phyloP scores from a whole-genome alignment of 306 rosid species.

The Arachis hypogaea region DNA sequence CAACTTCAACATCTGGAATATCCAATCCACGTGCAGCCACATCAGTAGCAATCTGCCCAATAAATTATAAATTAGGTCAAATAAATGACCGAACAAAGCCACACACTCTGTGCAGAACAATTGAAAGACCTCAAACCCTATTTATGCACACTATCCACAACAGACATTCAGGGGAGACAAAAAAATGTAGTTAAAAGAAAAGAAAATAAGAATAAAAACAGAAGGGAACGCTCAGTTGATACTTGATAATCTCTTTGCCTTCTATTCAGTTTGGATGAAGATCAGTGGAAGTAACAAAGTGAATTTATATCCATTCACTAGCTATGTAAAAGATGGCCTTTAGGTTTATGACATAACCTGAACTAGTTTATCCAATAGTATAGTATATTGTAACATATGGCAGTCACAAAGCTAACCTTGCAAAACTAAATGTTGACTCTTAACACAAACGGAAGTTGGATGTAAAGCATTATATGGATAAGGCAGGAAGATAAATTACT shows the following conservation, averaged over 20 bases:
- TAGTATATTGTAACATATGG: background rate
- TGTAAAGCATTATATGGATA: constrained; percentile 5
- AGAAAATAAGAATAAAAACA: background rate
- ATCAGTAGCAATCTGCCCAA: constrained; percentile 86
- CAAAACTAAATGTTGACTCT: background rate
- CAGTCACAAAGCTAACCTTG: background rate
- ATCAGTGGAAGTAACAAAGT: background rate
- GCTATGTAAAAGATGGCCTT: constrained; percentile 1
- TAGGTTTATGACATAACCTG: background rate
- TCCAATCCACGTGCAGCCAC: constrained; percentile 99
- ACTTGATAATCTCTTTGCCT: background rate
- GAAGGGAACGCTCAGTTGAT: too few relatives aligned
- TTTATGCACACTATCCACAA: constrained; percentile 4
- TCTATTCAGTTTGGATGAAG: background rate
- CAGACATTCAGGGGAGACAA: constrained; percentile 8
- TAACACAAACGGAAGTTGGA: background rate
- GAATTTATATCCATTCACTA: background rate
- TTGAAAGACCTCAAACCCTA: constrained; percentile 6
- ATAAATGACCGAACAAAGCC: constrained; percentile 7
- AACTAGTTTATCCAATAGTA: background rate
- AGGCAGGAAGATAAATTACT: constrained; percentile 1
- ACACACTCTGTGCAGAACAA: background rate
- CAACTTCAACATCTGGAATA: constrained; percentile 96
- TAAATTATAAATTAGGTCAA: constrained; percentile 17
- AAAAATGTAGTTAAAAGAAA: background rate